phyloP scores from a whole-genome alignment of 768 basidiomycete species.

The Lactarius hatsudake region DNA sequence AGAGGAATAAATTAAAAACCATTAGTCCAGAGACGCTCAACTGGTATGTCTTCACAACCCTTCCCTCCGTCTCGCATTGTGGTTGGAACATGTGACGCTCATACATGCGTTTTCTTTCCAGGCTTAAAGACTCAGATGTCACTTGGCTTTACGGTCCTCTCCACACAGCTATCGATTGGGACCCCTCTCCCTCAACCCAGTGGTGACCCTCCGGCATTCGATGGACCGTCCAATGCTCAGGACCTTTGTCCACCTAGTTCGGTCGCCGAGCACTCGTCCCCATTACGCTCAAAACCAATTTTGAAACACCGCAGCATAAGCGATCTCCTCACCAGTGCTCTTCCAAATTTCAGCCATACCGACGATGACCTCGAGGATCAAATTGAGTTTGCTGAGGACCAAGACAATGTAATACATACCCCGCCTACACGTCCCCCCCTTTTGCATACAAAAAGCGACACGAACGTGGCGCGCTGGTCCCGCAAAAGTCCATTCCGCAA shows the following conservation, averaged over 20 bases:
- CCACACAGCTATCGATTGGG: conserved; percentile 88
- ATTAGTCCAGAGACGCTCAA: conserved; percentile 97
- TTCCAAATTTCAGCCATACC: conserved; percentile 60
- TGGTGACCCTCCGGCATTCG: conserved; percentile 39
- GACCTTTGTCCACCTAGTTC: conserved; percentile 52
- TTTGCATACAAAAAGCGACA: conserved; percentile 85
- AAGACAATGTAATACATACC: conserved; percentile 10
- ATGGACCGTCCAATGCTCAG: conserved; percentile 43
- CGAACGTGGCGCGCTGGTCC: conserved; percentile 59
- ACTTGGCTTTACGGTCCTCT: conserved; percentile 99
- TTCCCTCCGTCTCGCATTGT: background rate
- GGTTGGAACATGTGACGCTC: conserved; percentile 2
- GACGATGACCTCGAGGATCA: conserved; percentile 41
- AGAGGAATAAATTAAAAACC: conserved; percentile 93
- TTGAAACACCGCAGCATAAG: conserved; percentile 92
- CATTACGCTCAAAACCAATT: conserved; percentile 70
- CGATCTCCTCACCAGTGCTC: conserved; percentile 80
- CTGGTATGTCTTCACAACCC: conserved; percentile 58
- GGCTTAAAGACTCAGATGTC: conserved; percentile 99
- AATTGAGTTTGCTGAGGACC: conserved; percentile 7
- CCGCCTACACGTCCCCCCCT: conserved; percentile 52
- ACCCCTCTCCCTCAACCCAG: conserved; percentile 62
- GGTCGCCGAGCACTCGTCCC: conserved; percentile 25
- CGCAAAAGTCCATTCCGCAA: conserved; percentile 49
- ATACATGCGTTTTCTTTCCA: conserved; percentile 36